These are phyloP conservation scores for Capsaspora owczarzaki DNA, from an alignment of 78 protist species.

Conservation along the genomic window DNA sequence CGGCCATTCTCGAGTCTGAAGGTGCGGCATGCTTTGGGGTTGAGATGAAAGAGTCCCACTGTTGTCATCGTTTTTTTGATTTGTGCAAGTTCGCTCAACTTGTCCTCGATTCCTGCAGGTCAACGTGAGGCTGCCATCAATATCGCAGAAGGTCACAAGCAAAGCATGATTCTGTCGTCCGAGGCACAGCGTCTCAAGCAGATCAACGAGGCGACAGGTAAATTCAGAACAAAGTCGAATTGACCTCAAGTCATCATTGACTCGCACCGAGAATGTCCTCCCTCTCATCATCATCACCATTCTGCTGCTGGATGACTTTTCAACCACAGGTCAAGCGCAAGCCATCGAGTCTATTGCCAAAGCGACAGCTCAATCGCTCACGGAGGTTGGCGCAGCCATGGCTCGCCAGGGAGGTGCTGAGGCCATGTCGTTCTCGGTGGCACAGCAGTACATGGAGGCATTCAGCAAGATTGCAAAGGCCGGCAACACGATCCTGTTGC, in stretches of 20 bases:
- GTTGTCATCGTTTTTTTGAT: background rate
- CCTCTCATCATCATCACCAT: too few relatives aligned
- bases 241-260: too few relatives aligned
- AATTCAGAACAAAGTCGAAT: too few relatives aligned
- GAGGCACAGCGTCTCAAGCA: conserved; percentile 29
- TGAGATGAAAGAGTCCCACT: background rate
- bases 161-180: conserved; percentile 27
- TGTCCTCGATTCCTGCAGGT: background rate
- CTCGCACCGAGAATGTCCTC: too few relatives aligned
- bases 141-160: conserved; percentile 42
- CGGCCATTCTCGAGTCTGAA: conserved; percentile 65
- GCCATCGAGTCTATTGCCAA: conserved; percentile 19
- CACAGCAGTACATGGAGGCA: conserved; percentile 28
- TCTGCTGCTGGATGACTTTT: too few relatives aligned
- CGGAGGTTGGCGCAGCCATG: conserved; percentile 10
- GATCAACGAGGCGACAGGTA: conserved; percentile 25
- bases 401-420: background rate
- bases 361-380: conserved; percentile 46
- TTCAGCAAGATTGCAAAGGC: conserved; percentile 36
- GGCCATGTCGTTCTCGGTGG: conserved; percentile 24
- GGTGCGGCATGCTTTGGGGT: conserved; percentile 22
- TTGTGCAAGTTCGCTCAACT: too few relatives aligned
- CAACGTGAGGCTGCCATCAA: conserved; percentile 24
- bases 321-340: conserved; percentile 35
- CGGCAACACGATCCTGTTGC: conserved; percentile 55